Evolutionary conservation across 2,329 filamentous ascomycete genomes (phyloP).

Genomic region (Pseudogymnoascus sp.): DNA sequence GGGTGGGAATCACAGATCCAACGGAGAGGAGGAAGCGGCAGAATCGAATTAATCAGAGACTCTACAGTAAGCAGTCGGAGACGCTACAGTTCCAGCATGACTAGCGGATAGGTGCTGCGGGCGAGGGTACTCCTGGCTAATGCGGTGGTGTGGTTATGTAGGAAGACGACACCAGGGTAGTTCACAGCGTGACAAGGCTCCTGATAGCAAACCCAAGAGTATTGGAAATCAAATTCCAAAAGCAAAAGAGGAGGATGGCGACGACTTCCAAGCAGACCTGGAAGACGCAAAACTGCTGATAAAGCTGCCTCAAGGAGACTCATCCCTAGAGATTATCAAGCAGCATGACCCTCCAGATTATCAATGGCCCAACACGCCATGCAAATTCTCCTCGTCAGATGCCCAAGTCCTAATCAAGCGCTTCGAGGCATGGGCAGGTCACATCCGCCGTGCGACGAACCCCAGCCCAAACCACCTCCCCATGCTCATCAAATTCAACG

Average conservation of each 20-base stretch:
- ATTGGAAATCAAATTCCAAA: neutral
- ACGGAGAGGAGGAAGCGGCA: constrained; percentile 24
- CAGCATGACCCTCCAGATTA: neutral
- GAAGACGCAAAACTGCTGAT: neutral
- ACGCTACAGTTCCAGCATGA: neutral
- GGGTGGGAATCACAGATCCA: constrained; percentile 28
- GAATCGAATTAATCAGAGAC: constrained; percentile 25
- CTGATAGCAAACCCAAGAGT: neutral
- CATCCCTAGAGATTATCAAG: neutral
- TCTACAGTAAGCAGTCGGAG: constrained; percentile 21
- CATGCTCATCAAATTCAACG: constrained; percentile 33
- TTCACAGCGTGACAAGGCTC: neutral
- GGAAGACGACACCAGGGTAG: neutral
- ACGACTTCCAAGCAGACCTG: neutral
- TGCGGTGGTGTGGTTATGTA: neutral
- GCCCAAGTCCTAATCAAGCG: neutral
- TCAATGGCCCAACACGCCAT: neutral
- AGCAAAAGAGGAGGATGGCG: neutral
- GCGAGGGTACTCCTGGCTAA: neutral
- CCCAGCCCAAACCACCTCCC: constrained; percentile 29
- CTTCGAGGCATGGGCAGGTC: neutral
- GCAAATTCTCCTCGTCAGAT: neutral
- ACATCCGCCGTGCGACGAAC: constrained; percentile 13
- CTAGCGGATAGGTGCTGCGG: neutral
- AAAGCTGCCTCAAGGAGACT: neutral